Evolutionary conservation across 257 asterid species (phyloP).

Genomic region (Paulownia fortunei): DNA sequence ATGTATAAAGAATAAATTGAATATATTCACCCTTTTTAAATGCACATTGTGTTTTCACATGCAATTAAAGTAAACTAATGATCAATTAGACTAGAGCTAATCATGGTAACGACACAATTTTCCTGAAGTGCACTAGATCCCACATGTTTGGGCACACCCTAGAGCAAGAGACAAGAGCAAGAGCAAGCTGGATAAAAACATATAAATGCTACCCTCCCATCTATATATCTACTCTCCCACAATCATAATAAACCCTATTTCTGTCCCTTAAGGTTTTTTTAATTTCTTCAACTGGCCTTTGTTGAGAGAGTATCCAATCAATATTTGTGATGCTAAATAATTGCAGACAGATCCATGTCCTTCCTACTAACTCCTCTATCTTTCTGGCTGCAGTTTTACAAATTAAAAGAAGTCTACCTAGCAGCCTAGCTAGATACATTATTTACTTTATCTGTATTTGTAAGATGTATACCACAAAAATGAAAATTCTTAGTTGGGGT

Average conservation of each 20-base stretch:
- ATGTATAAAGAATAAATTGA: too few species aligned
- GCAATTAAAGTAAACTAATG: too few species aligned
- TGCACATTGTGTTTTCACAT: slow-evolving; percentile 2
- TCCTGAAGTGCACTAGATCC: not conserved
- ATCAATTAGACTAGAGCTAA: not conserved
- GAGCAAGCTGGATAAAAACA: too few species aligned
- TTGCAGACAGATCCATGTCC: slow-evolving; percentile 12
- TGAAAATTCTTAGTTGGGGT: not conserved
- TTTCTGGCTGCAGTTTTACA: not conserved
- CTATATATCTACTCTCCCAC: not conserved
- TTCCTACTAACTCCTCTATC: not conserved
- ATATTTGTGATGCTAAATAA: not conserved
- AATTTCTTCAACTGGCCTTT: not conserved
- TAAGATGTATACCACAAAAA: not conserved
- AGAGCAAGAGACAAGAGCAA: too few species aligned
- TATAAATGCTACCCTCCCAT: not conserved
- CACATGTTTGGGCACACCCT: not conserved
- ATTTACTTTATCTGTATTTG: not conserved
- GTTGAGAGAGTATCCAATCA: not conserved
- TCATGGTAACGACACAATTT: not conserved
- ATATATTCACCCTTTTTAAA: not conserved
- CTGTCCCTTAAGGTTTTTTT: not conserved
- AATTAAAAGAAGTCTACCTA: not conserved
- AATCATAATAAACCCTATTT: not conserved
- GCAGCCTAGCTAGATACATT: not conserved